Percentiles rank a stretch among this genome's conserved stretches.
Conservation (phyloP, 179 eudicot genomes). For the Spinacia oleracea region DNA sequence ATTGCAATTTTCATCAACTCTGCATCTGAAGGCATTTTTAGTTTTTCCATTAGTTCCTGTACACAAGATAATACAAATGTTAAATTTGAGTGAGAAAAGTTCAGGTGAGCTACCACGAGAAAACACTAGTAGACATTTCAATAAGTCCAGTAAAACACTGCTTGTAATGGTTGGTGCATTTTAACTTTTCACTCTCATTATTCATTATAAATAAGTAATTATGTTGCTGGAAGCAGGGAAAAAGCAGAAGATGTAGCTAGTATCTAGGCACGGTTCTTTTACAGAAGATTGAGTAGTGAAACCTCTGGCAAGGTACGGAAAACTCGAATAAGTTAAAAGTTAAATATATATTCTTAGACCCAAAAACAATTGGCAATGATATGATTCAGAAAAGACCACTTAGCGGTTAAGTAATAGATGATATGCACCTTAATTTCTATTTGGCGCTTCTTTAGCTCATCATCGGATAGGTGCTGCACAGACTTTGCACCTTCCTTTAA, state of each 20-base stretch:
- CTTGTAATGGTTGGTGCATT: not conserved
- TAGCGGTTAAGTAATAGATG: constrained; percentile 1
- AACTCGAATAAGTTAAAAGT: not conserved
- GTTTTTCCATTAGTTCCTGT: constrained; percentile 82
- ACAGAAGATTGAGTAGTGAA: not conserved
- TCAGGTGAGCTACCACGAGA: not conserved
- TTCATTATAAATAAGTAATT: not conserved
- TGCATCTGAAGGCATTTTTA: constrained; percentile 90
- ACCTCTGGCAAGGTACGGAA: not conserved
- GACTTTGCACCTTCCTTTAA: constrained; percentile 66
- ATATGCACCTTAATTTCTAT: constrained; percentile 64
- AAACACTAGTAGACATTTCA: not conserved
- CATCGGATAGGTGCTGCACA: constrained; percentile 61
- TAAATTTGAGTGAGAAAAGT: not conserved
- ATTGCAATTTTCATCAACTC: constrained; percentile 84
- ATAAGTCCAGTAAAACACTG: not conserved
- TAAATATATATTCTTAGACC: not conserved
- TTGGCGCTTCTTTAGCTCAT: constrained; percentile 73
- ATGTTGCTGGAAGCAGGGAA: not conserved
- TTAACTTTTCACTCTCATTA: not conserved
- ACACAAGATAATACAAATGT: constrained; percentile 5
- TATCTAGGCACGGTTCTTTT: not conserved
- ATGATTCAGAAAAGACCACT: constrained; percentile 5
- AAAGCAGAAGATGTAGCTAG: not conserved
- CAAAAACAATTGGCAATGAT: not conserved